Evolutionary conservation across 2,329 filamentous ascomycete species (phyloP), one percentile per base, ranked within the genome.

Genomic region (Colletotrichum sp.): DNA sequence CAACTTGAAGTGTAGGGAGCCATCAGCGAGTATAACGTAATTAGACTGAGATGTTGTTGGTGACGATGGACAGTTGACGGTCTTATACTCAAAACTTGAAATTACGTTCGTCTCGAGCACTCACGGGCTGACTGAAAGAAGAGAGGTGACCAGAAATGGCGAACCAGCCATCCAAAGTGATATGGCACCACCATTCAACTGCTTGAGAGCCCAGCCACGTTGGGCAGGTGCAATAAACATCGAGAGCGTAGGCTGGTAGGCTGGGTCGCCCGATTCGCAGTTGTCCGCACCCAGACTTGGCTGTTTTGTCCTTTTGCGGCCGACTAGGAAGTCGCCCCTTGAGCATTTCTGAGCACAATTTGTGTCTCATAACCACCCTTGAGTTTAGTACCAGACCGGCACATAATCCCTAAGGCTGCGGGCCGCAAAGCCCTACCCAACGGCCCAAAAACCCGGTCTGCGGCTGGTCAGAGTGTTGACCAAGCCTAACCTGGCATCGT

Each of bases 391-490:
- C 15, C 61, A 71, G 34, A 36, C 25, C 28, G 22, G 39, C 8
- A 36, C 36, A n/a, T 48, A 15, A 18, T 28, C 25, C 36, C 12
- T 30, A 67, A 71, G 61, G 55, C 68, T 71, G 15, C 68, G 61
- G 61, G 18, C 61, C 68, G 61, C 55, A 27, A 48, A 43, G 18
- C 30, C 36, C 30, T 62, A 52, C 25, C 22, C 39, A 36, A 39
- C 36, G 61, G 30, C 72, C 72, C 72, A 75, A 61, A 65, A 25
- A 66, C 72, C 72, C 36, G 72, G 68, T 66, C n/a, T 48, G 22
- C 43, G 55, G 69, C 68, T 52, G 56, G 52, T 39, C 68, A 55
- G 8, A 55, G 43, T 36, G 55, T 32, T n/a, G 18, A 36, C 61
- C 64, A 71, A 30, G 62, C 61, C 48, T 7, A 36, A 52, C 60